phyloP scores from a whole-genome alignment of 768 basidiomycete species.

The Naganishia onofrii region DNA sequence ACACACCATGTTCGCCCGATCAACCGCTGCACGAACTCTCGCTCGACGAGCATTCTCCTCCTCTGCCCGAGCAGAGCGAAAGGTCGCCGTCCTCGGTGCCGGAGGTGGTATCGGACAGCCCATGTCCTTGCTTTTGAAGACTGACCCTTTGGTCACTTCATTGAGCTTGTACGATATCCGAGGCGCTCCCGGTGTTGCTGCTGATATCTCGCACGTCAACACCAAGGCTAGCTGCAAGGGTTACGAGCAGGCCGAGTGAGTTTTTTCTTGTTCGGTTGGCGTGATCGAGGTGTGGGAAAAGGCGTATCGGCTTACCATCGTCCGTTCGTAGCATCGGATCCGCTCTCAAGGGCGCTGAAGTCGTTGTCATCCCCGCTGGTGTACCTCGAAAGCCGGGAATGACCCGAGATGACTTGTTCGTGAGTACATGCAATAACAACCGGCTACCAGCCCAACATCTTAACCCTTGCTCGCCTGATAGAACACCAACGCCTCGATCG shows the following conservation, averaged over 20 bases:
- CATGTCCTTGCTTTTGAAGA: constrained; percentile 84
- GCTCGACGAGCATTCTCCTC: constrained; percentile 50
- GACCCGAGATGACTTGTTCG: constrained; percentile 54
- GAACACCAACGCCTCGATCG: constrained; percentile 95
- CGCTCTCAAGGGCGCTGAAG: constrained; percentile 83
- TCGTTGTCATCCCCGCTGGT: constrained; percentile 97
- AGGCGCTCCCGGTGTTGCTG: constrained; percentile 86
- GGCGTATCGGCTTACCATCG: background rate
- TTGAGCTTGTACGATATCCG: constrained; percentile 86
- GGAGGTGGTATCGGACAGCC: constrained; percentile 98
- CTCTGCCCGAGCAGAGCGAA: constrained; percentile 47
- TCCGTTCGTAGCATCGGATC: constrained; percentile 66
- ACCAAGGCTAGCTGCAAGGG: constrained; percentile 81
- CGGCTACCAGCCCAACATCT: background rate
- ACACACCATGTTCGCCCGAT: constrained; percentile 47
- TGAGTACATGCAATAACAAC: too few relatives aligned
- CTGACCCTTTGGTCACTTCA: constrained; percentile 70
- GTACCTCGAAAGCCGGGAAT: constrained; percentile 86
- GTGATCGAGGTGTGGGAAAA: background rate
- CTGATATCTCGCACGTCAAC: constrained; percentile 88
- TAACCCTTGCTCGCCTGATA: constrained; percentile 12
- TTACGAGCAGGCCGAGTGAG: constrained; percentile 48
- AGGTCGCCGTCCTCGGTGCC: constrained; percentile 78
- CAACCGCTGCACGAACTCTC: constrained; percentile 33
- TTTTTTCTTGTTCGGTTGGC: background rate